These are phyloP conservation scores for Penicillium diatomitis DNA, from an alignment of 495 filamentous ascomycete species.

Conservation along the genomic window DNA sequence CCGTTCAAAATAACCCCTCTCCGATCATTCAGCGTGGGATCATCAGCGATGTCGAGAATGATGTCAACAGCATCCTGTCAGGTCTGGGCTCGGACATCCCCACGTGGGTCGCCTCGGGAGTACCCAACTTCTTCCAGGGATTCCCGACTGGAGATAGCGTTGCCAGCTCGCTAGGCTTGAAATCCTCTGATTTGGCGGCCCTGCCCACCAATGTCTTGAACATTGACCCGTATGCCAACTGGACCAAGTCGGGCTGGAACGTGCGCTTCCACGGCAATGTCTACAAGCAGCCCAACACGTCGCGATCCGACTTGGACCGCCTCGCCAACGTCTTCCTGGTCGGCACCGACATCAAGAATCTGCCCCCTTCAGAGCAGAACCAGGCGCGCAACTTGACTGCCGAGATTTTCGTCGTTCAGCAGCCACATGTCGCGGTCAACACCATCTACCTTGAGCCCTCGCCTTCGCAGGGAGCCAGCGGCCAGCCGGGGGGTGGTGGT, in stretches of 20 bases:
- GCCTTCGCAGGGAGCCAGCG: constrained; percentile 34
- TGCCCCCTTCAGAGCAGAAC: constrained; percentile 48
- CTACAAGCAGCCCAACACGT: constrained; percentile 65
- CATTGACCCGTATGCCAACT: constrained; percentile 70
- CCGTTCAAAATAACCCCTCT: constrained; percentile 11
- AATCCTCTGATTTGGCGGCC: constrained; percentile 44
- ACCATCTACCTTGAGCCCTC: constrained; percentile 54
- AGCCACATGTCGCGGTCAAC: constrained; percentile 48
- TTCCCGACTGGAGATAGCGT: constrained; percentile 55
- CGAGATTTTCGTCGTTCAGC: constrained; percentile 63
- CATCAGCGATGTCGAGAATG: constrained; percentile 36
- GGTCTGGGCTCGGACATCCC: constrained; percentile 44
- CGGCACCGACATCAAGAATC: constrained; percentile 46
- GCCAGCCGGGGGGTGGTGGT: constrained; percentile 43
- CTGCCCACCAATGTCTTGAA: constrained; percentile 64
- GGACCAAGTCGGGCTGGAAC: constrained; percentile 68
- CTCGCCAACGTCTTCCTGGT: constrained; percentile 64
- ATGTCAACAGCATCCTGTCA: constrained; percentile 30
- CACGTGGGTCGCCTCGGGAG: constrained; percentile 50
- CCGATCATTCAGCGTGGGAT: constrained; percentile 24
- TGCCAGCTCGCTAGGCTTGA: constrained; percentile 48
- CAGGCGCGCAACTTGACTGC: constrained; percentile 67
- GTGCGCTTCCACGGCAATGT: constrained; percentile 69
- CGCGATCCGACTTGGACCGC: constrained; percentile 49
- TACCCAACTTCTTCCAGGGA: constrained; percentile 58